Evolutionary conservation across 305 asterid species (phyloP).

Genomic region (Salvia sclarea): DNA sequence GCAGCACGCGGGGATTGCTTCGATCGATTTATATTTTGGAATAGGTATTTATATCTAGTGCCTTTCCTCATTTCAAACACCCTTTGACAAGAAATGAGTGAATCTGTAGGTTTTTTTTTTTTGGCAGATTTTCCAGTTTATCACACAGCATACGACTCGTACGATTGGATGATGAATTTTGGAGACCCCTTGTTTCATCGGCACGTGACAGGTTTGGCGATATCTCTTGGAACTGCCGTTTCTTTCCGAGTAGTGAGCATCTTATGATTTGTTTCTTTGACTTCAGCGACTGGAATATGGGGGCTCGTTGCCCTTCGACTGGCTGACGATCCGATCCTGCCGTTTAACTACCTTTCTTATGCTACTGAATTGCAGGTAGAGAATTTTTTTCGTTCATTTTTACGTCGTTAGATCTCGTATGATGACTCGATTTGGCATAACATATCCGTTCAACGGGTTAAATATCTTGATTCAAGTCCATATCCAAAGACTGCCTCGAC

Average conservation of each 20-base stretch:
- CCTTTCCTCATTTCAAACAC: conserved; percentile 15
- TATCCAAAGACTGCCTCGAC: not conserved
- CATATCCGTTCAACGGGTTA: not conserved
- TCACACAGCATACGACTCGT: conserved; percentile 94
- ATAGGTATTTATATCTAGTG: conserved; percentile 48
- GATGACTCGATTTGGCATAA: not conserved
- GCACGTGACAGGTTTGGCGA: conserved; percentile 47
- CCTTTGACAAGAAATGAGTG: conserved; percentile 3
- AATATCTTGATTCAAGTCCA: too few species aligned
- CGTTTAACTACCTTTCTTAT: too few species aligned
- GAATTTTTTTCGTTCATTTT: too few species aligned
- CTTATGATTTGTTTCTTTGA: not conserved
- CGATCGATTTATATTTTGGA: conserved; percentile 84
- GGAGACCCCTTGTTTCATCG: conserved; percentile 94
- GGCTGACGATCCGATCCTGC: too few species aligned
- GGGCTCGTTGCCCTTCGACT: conserved; percentile 87
- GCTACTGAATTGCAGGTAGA: too few species aligned
- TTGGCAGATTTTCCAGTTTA: conserved; percentile 91
- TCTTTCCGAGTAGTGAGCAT: not conserved
- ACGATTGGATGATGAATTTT: conserved; percentile 71
- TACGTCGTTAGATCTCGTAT: not conserved
- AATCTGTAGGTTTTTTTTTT: conserved; percentile 3
- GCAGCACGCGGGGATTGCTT: conserved; percentile 90
- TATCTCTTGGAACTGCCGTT: not conserved
- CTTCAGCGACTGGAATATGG: conserved; percentile 78